Evolutionary conservation across 192 early-diverging fungal species (phyloP), one percentile per base, ranked within the genome.

Genomic region (Lobulomyces angularis): DNA sequence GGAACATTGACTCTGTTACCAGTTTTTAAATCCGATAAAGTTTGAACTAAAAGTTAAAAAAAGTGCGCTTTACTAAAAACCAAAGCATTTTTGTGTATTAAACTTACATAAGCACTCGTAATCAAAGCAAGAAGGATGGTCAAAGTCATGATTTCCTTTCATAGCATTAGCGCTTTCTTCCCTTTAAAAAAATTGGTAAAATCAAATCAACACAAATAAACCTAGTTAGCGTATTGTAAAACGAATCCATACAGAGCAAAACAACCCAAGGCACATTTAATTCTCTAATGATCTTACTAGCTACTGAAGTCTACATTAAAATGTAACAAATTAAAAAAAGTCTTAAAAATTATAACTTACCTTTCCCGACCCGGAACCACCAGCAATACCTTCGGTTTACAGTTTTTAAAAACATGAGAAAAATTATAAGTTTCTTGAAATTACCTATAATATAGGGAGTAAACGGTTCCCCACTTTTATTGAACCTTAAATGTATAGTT

Each of bases 191-290:
- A 37, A 48, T 14, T 26, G 5, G 27, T 27, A 24, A 23, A 37
- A 16, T 18, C 25, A 25, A 40, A 8, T 25, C 28, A 31, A 41
- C 7, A 9, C 6, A 8, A 16, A 11, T 6, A 43, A 14, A 28
- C 47, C 34, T 42, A 12, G 68, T 79, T 51, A 97, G 69, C 14
- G 67, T 55, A 43, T 84, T 88, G 66, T 97, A 97, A 54, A 91
- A 97, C 7, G 86, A 89, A 57, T 97, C 93, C 90, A 94, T 97
- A 43, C 81, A 88, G 35, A 97, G 37, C 28, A 94, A 68, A 5
- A 87, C 81, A 1, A 92, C 68, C 68, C 68, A 71, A 1, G 65
- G 69, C 19, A 72, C 61, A 2, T 58, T 61, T 6, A 74, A 55
- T 28, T 65, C 41, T 46, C 62, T 46, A 42, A 71, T 67, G 37